These are phyloP conservation scores for Scutellaria barbata DNA, from an alignment of 257 asterid species.

Conservation along the genomic window DNA sequence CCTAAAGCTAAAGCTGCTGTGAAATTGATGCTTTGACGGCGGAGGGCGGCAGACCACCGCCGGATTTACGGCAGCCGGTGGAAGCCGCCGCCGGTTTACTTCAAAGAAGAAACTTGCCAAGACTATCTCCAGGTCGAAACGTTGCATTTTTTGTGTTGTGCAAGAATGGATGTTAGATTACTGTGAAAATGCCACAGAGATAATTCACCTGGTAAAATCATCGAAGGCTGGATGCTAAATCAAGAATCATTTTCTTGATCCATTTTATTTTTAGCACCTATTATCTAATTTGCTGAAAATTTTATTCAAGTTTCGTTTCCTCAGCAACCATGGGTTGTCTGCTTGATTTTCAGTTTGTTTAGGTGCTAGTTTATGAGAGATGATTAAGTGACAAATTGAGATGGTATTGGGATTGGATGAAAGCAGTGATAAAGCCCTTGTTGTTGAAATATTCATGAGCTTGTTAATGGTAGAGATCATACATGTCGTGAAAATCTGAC, in stretches of 20 bases:
- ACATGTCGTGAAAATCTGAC: not conserved
- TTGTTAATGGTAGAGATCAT: not conserved
- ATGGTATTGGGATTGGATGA: no score
- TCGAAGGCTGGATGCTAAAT: not conserved
- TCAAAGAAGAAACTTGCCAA: conserved; percentile 27
- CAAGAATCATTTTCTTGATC: not conserved
- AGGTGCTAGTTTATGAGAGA: no score
- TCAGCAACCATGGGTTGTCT: not conserved
- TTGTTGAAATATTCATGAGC: no score
- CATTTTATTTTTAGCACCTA: not conserved
- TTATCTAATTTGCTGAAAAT: not conserved
- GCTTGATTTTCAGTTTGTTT: no score
- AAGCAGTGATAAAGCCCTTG: no score
- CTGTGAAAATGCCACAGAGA: conserved; percentile 11
- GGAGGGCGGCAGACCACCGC: conserved; percentile 36
- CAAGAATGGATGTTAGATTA: conserved; percentile 24
- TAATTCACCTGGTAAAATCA: not conserved
- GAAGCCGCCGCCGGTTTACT: conserved; percentile 32
- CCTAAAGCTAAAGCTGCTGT: not conserved
- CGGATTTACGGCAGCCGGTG: conserved; percentile 48
- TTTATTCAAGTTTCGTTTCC: not conserved
- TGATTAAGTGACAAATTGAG: no score
- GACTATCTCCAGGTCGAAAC: not conserved
- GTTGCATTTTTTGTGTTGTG: not conserved
- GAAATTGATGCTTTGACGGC: conserved; percentile 63